Conservation (phyloP, 257 asterid genomes). For the Nicotiana undulata region DNA sequence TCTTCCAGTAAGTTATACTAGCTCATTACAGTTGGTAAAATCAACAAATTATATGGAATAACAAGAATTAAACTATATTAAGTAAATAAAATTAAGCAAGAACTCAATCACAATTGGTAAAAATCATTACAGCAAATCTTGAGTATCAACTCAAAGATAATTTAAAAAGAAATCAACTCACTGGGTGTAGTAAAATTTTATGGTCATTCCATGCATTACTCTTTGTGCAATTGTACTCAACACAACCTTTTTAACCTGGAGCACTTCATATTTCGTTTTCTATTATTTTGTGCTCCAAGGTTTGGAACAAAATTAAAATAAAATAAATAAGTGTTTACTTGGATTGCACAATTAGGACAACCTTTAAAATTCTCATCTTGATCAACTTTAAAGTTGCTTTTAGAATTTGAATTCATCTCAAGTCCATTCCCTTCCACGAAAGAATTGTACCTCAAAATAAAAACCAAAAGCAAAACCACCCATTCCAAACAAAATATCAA, state of each 20-base stretch:
- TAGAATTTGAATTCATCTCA: neutral
- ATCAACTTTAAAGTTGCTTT: slow-evolving; percentile 17
- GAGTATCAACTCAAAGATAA: neutral
- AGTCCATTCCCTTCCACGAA: slow-evolving; percentile 21
- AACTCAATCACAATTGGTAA: neutral
- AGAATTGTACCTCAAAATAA: slow-evolving; percentile 29
- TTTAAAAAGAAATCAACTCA: neutral
- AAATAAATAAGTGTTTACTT: slow-evolving; percentile 8
- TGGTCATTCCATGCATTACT: too few species aligned
- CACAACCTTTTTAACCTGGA: too few species aligned
- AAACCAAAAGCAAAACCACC: slow-evolving; percentile 30
- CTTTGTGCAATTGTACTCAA: too few species aligned
- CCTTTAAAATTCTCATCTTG: slow-evolving; percentile 14
- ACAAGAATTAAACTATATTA: too few species aligned
- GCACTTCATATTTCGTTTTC: neutral
- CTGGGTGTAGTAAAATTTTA: too few species aligned
- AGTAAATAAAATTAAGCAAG: neutral
- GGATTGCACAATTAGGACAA: slow-evolving; percentile 16
- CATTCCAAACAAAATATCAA: slow-evolving; percentile 30
- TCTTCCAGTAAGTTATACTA: too few species aligned
- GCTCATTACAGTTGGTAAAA: too few species aligned
- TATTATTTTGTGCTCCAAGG: neutral
- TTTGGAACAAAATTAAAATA: too few species aligned
- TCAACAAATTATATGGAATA: too few species aligned
- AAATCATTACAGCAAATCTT: neutral